These are phyloP conservation scores for Paspalum notatum DNA, from an alignment of 176 grass and related monocot genomes.

Conservation along the genomic window DNA sequence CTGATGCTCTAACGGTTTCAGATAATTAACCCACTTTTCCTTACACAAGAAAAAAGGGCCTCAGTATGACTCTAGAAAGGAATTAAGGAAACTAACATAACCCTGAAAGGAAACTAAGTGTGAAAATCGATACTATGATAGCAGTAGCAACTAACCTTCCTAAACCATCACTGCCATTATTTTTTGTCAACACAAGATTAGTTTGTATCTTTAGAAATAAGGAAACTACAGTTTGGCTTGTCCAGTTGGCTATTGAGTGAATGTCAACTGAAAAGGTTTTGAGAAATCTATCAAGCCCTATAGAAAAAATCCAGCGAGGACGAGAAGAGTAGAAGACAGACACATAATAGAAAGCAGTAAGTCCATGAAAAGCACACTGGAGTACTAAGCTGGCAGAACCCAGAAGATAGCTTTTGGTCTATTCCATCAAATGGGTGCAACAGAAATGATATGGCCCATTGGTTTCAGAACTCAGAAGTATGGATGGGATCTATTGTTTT, in stretches of 20 bases:
- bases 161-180: slow-evolving; percentile 1
- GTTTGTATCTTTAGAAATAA: slow-evolving; percentile 9
- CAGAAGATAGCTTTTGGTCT: slow-evolving; percentile 6
- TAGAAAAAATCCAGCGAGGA: neutral
- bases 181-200: slow-evolving; percentile 3
- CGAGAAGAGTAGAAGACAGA: neutral
- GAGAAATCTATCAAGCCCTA: neutral
- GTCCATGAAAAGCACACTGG: neutral
- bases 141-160: neutral
- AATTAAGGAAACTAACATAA: neutral
- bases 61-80: no score
- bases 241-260: slow-evolving; percentile 11
- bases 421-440: neutral
- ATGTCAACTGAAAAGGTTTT: neutral
- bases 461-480: slow-evolving; percentile 14
- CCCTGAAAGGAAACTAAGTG: neutral
- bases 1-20: neutral
- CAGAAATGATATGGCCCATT: neutral
- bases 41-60: neutral
- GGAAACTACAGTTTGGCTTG: neutral
- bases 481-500: neutral
- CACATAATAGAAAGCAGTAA: neutral
- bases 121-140: neutral
- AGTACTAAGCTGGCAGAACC: neutral
- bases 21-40: neutral